Conservation (phyloP, 345 rosid species). For the Populus davidiana region DNA sequence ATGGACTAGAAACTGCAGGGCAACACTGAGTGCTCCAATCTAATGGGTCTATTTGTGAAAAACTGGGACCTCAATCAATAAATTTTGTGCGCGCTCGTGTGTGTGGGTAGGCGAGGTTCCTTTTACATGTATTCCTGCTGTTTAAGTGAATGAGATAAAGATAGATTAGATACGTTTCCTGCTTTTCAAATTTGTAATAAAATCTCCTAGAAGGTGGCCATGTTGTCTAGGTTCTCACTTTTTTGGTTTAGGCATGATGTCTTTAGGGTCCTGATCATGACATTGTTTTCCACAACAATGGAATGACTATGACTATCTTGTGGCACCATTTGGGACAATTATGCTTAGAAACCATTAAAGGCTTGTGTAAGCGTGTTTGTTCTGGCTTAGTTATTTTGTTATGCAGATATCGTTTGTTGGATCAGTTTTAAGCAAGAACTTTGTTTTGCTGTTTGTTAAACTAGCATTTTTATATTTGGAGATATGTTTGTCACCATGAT, state of each 20-base stretch:
- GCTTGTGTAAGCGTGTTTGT: not conserved
- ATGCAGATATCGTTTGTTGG: not conserved
- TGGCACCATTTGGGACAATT: not conserved
- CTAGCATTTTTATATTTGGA: not conserved
- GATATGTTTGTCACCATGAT: not conserved
- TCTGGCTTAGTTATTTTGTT: not conserved
- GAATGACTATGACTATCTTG: not conserved
- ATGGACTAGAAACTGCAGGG: not conserved
- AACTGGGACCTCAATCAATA: not conserved
- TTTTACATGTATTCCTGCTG: not conserved
- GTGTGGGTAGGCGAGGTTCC: not conserved
- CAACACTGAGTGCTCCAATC: not conserved
- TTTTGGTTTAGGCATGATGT: not conserved
- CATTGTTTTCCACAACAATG: not conserved
- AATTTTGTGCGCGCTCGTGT: not conserved
- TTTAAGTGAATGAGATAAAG: not conserved
- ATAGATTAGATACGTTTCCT: not conserved
- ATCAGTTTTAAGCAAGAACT: not conserved
- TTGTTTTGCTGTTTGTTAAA: not conserved
- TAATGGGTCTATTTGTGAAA: not conserved
- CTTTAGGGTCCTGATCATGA: not conserved
- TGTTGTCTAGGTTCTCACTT: not conserved
- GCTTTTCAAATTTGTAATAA: not conserved
- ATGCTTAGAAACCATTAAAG: not conserved
- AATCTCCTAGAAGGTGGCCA: not conserved